phyloP scores from a whole-genome alignment of 2,329 filamentous ascomycete genomes.

The Tricladium varicosporioides region DNA sequence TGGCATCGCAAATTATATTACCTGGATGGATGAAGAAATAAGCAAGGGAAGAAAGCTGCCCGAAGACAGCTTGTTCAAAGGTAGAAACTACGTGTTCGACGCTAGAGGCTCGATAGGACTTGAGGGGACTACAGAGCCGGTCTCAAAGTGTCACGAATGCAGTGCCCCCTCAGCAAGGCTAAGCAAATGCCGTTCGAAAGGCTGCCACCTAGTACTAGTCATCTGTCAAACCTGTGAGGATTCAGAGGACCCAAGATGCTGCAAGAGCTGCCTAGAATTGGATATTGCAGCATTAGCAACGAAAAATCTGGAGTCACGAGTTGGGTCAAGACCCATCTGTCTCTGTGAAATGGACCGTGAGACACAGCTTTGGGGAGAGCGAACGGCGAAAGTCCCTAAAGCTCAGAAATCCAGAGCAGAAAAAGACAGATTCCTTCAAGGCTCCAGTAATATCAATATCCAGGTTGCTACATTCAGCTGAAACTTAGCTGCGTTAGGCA shows the following conservation, averaged over 20 bases:
- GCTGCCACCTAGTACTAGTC: slow-evolving; percentile 34
- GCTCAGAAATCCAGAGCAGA: slow-evolving; percentile 17
- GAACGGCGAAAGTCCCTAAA: slow-evolving; percentile 18
- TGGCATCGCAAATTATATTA: slow-evolving; percentile 33
- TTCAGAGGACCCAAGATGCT: slow-evolving; percentile 27
- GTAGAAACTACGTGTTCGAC: slow-evolving; percentile 36
- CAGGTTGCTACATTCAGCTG: slow-evolving; percentile 13
- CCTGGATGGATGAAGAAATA: slow-evolving; percentile 36
- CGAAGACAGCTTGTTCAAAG: slow-evolving; percentile 31
- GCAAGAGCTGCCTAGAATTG: slow-evolving; percentile 27
- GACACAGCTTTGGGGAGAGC: slow-evolving; percentile 29
- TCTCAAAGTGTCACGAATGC: slow-evolving; percentile 32
- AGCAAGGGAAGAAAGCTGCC: slow-evolving; percentile 24
- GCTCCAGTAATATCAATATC: slow-evolving; percentile 14
- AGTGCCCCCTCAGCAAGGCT: slow-evolving; percentile 23
- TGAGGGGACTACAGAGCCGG: slow-evolving; percentile 18
- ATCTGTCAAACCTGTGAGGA: slow-evolving; percentile 30
- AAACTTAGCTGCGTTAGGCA: neutral
- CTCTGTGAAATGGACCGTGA: slow-evolving; percentile 32
- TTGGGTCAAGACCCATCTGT: slow-evolving; percentile 25
- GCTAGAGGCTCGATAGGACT: slow-evolving; percentile 31
- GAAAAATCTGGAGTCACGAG: neutral
- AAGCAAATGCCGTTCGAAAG: slow-evolving; percentile 31
- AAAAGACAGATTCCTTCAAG: slow-evolving; percentile 1
- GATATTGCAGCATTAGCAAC: slow-evolving; percentile 5